A percentile compares a stretch with the other conserved stretches of the same genome.
phyloP scores from a whole-genome alignment of 192 early-diverging fungal genomes.

The Backusella circina region DNA sequence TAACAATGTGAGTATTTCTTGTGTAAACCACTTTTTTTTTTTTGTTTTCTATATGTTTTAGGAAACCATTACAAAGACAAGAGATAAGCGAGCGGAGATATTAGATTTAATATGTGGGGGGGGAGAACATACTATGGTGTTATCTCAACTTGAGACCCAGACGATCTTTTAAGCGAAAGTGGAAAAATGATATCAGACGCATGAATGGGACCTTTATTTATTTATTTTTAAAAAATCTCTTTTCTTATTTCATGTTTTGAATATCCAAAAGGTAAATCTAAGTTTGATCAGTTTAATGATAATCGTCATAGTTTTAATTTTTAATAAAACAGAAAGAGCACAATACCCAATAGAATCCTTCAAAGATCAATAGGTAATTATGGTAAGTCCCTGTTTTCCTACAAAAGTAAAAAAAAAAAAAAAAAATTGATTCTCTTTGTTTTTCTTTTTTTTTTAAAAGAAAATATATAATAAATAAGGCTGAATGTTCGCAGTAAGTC shows the following conservation, averaged over 20 bases:
- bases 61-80: neutral
- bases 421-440: neutral
- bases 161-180: neutral
- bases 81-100: neutral
- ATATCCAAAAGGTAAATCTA: neutral
- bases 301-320: neutral
- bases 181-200: neutral
- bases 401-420: neutral
- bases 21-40: neutral
- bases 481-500: neutral
- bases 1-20: neutral
- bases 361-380: neutral
- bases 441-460: neutral
- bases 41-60: neutral
- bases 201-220: neutral
- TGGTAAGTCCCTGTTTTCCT: neutral
- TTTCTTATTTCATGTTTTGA: neutral
- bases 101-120: neutral
- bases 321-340: neutral
- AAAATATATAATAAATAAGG: neutral
- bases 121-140: neutral
- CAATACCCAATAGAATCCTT: neutral
- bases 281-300: neutral
- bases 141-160: neutral
- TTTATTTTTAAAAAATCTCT: neutral